Conservation (phyloP, 306 rosid species). For the Quercus ilex region DNA sequence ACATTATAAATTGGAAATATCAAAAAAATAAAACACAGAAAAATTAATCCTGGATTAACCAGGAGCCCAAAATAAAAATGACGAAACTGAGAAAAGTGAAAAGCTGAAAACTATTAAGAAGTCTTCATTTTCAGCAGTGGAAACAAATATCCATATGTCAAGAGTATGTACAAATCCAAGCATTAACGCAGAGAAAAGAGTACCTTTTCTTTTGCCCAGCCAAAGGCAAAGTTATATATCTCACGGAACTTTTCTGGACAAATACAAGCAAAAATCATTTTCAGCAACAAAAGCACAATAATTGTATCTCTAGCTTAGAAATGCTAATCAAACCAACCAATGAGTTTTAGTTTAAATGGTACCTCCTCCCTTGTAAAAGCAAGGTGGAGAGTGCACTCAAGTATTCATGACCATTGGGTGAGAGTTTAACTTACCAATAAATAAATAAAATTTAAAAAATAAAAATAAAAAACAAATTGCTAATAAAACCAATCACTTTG, state of each 20-base stretch:
- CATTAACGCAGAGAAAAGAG: not conserved
- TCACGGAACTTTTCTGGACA: constrained; percentile 91
- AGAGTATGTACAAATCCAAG: not conserved
- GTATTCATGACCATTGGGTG: no score
- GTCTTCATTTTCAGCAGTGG: not conserved
- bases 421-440: no score
- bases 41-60: not conserved
- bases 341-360: no score
- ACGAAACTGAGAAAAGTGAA: not conserved
- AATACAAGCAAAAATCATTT: constrained; percentile 15
- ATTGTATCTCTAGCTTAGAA: not conserved
- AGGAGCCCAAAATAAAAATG: not conserved
- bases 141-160: not conserved
- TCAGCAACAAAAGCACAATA: constrained; percentile 21
- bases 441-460: no score
- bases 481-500: not conserved
- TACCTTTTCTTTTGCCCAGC: constrained; percentile 99
- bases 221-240: constrained; percentile 94
- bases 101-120: not conserved
- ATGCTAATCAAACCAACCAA: not conserved
- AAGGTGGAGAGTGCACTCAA: no score
- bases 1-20: no score
- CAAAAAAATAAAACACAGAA: no score
- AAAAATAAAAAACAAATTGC: not conserved
- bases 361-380: no score